Evolutionary conservation across 331 rosid genomes (phyloP).

Genomic region (Rhamnella rubrinervis): DNA sequence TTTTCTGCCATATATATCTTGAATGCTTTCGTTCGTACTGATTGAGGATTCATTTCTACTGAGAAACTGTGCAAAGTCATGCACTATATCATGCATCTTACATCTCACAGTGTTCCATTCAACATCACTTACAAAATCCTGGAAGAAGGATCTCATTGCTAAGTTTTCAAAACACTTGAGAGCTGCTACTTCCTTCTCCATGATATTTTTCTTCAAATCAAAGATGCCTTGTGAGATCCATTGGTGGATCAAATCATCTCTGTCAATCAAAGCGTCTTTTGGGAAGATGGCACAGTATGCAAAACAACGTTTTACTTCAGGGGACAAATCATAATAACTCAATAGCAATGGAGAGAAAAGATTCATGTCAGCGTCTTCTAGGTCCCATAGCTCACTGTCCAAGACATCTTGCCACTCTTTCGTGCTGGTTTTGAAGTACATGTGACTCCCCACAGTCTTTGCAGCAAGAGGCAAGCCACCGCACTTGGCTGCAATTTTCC

Average conservation of each 20-base stretch:
- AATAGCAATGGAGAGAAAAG: not conserved
- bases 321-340: not conserved
- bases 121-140: not conserved
- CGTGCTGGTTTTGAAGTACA: not conserved
- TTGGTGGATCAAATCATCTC: not conserved
- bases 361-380: not conserved
- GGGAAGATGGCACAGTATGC: not conserved
- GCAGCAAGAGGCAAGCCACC: not conserved
- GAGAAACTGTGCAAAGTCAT: not conserved
- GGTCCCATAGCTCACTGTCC: conserved; percentile 2
- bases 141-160: not conserved
- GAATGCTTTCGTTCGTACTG: not conserved
- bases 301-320: not conserved
- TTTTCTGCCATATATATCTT: not conserved
- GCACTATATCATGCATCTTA: conserved; percentile 3
- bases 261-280: not conserved
- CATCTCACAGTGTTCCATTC: not conserved
- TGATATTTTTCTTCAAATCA: not conserved
- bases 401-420: not conserved
- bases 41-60: not conserved
- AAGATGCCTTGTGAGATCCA: not conserved
- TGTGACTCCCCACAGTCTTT: not conserved
- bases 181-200: not conserved
- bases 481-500: not conserved
- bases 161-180: not conserved